phyloP scores from a whole-genome alignment of 768 basidiomycete genomes.

The Suillus luteus region DNA sequence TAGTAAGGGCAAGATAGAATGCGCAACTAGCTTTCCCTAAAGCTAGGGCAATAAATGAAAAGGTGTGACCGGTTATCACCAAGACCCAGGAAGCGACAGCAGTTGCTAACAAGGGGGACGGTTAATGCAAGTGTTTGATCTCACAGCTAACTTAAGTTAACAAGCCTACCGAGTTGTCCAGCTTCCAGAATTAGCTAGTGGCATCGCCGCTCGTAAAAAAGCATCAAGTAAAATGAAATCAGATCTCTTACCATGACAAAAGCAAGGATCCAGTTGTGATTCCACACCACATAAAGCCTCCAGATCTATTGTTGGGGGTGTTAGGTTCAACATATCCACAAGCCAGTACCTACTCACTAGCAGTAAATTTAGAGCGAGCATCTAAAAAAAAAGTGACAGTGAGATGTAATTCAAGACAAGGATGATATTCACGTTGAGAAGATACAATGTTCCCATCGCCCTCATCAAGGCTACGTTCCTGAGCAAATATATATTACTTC shows the following conservation, averaged over 20 bases:
- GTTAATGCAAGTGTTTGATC: not conserved
- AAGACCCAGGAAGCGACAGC: not conserved
- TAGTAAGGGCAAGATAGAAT: conserved; percentile 17
- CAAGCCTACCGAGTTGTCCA: conserved; percentile 2
- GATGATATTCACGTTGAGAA: conserved; percentile 5
- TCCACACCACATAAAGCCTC: conserved; percentile 10
- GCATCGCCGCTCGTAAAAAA: not conserved
- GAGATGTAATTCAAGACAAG: not conserved
- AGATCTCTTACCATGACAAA: conserved; percentile 1
- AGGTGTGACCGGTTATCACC: not conserved
- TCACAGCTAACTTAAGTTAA: not conserved
- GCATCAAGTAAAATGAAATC: not conserved
- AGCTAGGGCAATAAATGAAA: not conserved
- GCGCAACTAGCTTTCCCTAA: conserved; percentile 10
- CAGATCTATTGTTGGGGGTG: conserved; percentile 3
- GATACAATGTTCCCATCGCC: conserved; percentile 6
- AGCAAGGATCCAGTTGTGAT: not conserved
- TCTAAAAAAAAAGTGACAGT: not conserved
- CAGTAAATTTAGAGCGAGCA: conserved; percentile 6
- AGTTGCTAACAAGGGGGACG: not conserved
- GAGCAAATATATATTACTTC: conserved; percentile 3
- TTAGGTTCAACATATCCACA: not conserved
- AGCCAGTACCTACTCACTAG: not conserved
- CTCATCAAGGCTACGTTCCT: not conserved
- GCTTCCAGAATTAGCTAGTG: conserved; percentile 6